Evolutionary conservation across 306 rosid genomes (phyloP).

Genomic region (Lathyrus aphaca): DNA sequence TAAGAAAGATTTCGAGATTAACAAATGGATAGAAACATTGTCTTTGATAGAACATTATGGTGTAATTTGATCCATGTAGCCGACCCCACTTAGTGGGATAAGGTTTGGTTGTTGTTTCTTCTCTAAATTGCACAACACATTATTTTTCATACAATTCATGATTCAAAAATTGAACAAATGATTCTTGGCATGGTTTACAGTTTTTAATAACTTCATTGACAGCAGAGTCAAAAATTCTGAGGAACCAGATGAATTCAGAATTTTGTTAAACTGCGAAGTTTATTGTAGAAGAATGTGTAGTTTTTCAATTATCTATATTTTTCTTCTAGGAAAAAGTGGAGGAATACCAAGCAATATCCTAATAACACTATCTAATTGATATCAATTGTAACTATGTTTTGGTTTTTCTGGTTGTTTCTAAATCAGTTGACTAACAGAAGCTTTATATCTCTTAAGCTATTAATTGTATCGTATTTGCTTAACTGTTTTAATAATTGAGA

Average conservation of each 20-base stretch:
- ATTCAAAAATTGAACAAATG: constrained; percentile 4
- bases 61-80: too few relatives aligned
- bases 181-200: not conserved
- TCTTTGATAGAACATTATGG: too few relatives aligned
- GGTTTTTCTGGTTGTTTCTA: constrained; percentile 19
- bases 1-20: too few relatives aligned
- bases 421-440: constrained; percentile 13
- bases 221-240: not conserved
- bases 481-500: constrained; percentile 21
- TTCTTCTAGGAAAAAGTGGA: constrained; percentile 1
- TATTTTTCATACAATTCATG: constrained; percentile 11
- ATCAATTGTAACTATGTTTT: constrained; percentile 4
- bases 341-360: constrained; percentile 30
- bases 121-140: not conserved
- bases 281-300: constrained; percentile 13
- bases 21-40: too few relatives aligned
- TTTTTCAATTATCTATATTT: not conserved
- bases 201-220: not conserved
- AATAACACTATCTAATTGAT: constrained; percentile 27
- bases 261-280: not conserved
- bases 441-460: not conserved
- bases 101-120: not conserved
- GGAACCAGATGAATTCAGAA: not conserved
- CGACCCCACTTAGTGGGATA: too few relatives aligned
- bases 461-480: not conserved